phyloP scores from a whole-genome alignment of 768 basidiomycete genomes.

The Brasilioporus rufonigricans region DNA sequence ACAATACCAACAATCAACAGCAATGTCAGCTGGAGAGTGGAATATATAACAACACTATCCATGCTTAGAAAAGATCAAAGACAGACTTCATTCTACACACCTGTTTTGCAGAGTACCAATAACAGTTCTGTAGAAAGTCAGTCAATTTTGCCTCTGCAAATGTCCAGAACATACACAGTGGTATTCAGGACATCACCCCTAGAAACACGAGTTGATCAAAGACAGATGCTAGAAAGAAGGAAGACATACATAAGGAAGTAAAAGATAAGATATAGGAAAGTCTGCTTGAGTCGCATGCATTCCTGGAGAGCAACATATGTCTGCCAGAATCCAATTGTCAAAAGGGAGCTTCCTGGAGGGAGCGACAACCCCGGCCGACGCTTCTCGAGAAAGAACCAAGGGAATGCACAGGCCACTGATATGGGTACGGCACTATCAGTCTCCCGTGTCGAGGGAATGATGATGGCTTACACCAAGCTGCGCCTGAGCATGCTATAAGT shows the following conservation, averaged over 20 bases:
- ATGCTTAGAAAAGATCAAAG: conserved; percentile 4
- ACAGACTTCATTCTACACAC: conserved; percentile 28
- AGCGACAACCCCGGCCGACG: conserved; percentile 61
- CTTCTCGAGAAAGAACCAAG: conserved; percentile 74
- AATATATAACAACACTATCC: conserved; percentile 63
- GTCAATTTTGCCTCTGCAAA: conserved; percentile 1
- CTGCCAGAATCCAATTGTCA: conserved; percentile 69
- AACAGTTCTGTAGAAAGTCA: conserved; percentile 49
- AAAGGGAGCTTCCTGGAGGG: conserved; percentile 51
- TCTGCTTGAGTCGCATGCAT: conserved; percentile 67
- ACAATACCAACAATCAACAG: conserved; percentile 65
- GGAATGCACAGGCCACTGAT: conserved; percentile 62
- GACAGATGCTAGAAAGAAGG: not conserved
- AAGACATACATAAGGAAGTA: conserved; percentile 71
- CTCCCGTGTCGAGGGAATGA: not conserved
- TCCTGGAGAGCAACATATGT: conserved; percentile 59
- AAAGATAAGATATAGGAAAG: conserved; percentile 69
- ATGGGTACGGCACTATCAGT: not conserved
- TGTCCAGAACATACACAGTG: conserved; percentile 49
- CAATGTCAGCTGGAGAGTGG: conserved; percentile 66
- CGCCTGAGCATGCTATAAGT: conserved; percentile 76
- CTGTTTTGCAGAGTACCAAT: conserved; percentile 71
- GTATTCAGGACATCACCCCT: conserved; percentile 79
- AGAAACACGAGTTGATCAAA: not conserved
- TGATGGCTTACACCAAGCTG: conserved; percentile 59